Base-by-base conservation (phyloP, 2,329 filamentous ascomycete species). In the Pseudogymnoascus sp. region DNA sequence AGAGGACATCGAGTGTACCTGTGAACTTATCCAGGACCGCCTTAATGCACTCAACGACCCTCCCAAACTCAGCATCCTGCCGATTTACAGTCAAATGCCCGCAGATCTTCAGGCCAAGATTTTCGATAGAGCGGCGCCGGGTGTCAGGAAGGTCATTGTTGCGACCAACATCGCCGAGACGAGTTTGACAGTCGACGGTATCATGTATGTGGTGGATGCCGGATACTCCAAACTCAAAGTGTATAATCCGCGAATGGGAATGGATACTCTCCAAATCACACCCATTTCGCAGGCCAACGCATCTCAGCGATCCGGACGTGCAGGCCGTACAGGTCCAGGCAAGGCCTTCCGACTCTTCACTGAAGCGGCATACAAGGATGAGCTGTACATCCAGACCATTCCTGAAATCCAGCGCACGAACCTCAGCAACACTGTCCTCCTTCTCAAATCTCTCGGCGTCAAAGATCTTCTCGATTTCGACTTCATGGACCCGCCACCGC, bases 61-160 rank as follows among this genome's bases (percentile, higher is more conserved):
- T 0, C 92, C 94, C 1, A 93, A 96, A 72, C 84, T 99, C 63
- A 93, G 90, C 72, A 96, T 99, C 61, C 77, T 99, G 29, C 95
- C 95, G 0, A 97, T 99, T 61, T 99, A 99, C 83, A 97, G 92
- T 81, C 94, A 99, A 74, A 97, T 99, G 94, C 95, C 94, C 2
- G 94, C 94, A 35, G 95, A 99, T 74, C 79, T 99, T 36, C 95
- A 99, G 74, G 91, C 94, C 64, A 97, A 95, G 75, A 99, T 99
- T 67, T 99, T 99, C 69, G 93, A 99, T 71, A 86, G 87, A 67
- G 94, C 95, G 2, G 80, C 90, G 2, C 88, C 92, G 0, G 94
- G 94, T 1, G 92, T 96, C 4, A 87, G 94, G 63, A 99, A 99
- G 73, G 95, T 96, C 69, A 96, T 99, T 66, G 93, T 99, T 40